Percentiles rank a stretch among this genome's conserved stretches.
Conservation (phyloP, 192 early-diverging fungal species). For the Powellomyces hirtus region DNA sequence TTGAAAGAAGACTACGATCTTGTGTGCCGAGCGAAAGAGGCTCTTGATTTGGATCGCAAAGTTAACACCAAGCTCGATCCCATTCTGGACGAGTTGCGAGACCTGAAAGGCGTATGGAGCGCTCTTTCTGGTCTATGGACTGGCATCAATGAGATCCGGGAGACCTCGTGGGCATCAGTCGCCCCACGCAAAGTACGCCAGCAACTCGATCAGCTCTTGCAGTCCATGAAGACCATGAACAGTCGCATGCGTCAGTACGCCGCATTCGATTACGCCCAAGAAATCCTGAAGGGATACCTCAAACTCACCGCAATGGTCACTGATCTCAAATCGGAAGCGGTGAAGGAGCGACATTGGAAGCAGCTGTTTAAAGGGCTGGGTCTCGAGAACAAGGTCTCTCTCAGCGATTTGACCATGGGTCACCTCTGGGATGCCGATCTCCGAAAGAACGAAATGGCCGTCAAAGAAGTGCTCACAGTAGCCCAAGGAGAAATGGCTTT, state of each 20-base stretch:
- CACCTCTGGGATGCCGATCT: slow-evolving; percentile 94
- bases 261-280: slow-evolving; percentile 92
- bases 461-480: slow-evolving; percentile 85
- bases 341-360: slow-evolving; percentile 97
- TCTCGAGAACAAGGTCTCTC: slow-evolving; percentile 62
- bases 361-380: slow-evolving; percentile 84
- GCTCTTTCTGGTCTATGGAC: slow-evolving; percentile 81
- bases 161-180: slow-evolving; percentile 81
- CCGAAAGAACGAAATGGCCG: slow-evolving; percentile 75
- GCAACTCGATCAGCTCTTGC: slow-evolving; percentile 78
- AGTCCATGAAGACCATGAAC: slow-evolving; percentile 88
- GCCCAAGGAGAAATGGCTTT: slow-evolving; percentile 99
- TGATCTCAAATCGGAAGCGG: slow-evolving; percentile 94
- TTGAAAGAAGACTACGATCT: slow-evolving; percentile 83
- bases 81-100: slow-evolving; percentile 86
- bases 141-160: slow-evolving; percentile 77
- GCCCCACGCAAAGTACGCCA: slow-evolving; percentile 88
- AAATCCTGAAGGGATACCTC: slow-evolving; percentile 73
- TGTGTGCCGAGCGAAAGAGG: slow-evolving; percentile 89
- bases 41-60: slow-evolving; percentile 77
- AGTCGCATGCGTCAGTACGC: slow-evolving; percentile 96
- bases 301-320: slow-evolving; percentile 77
- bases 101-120: slow-evolving; percentile 92
- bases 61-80: slow-evolving; percentile 72
- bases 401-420: slow-evolving; percentile 89